These are phyloP conservation scores for Blastobotrys buckinghamii DNA, from an alignment of 1,139 yeast species.

Conservation along the genomic window DNA sequence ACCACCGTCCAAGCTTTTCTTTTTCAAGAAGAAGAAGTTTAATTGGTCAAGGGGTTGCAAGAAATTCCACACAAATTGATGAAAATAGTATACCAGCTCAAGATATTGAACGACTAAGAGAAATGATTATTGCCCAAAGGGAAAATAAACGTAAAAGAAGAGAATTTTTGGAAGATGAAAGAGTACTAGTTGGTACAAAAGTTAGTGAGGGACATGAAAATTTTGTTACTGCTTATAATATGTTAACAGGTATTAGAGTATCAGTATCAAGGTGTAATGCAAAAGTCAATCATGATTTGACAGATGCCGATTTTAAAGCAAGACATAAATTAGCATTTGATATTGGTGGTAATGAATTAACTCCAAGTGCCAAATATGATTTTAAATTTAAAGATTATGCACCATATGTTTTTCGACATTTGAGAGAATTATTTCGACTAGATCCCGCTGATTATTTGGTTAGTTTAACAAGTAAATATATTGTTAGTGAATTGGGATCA, in stretches of 20 bases:
- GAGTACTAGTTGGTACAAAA: conserved; percentile 69
- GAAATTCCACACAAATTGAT: conserved; percentile 13
- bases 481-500: conserved; percentile 85
- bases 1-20: conserved; percentile 25
- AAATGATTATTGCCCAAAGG: conserved; percentile 37
- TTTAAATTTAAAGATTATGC: conserved; percentile 95
- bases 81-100: conserved; percentile 16
- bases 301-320: conserved; percentile 61
- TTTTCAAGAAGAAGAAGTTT: conserved; percentile 23
- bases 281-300: conserved; percentile 70
- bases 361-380: conserved; percentile 91
- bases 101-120: conserved; percentile 27
- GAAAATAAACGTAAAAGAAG: conserved; percentile 38
- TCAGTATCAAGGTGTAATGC: conserved; percentile 86
- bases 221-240: conserved; percentile 90
- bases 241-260: conserved; percentile 94
- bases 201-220: conserved; percentile 91
- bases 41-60: conserved; percentile 13
- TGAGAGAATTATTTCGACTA: conserved; percentile 71
- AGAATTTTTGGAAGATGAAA: conserved; percentile 51
- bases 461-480: conserved; percentile 87
- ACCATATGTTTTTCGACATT: conserved; percentile 88
- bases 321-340: conserved; percentile 81
- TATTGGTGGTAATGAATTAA: conserved; percentile 78
- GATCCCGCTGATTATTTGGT: conserved; percentile 96